Evolutionary conservation across 2,329 filamentous ascomycete species (phyloP).

Genomic region (Fusarium dlaminii): DNA sequence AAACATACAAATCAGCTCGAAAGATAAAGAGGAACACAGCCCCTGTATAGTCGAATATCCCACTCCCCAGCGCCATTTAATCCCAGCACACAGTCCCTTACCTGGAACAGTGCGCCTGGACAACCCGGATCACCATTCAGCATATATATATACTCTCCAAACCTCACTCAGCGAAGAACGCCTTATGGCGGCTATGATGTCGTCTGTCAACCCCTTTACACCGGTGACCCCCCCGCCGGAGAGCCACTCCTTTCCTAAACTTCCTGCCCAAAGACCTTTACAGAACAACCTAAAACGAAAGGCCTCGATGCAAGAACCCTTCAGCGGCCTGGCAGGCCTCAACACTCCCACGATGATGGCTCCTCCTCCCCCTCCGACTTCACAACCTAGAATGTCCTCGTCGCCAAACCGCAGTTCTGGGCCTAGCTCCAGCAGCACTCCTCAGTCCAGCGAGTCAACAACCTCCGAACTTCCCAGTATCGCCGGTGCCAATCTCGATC

Average conservation of each 20-base stretch:
- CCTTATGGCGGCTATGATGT: conserved; percentile 46
- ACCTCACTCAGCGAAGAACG: conserved; percentile 25
- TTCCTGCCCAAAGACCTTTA: conserved; percentile 41
- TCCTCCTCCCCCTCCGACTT: conserved; percentile 38
- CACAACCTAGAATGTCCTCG: conserved; percentile 37
- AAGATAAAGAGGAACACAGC: conserved; percentile 26
- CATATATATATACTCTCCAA: conserved; percentile 30
- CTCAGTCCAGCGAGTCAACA: conserved; percentile 32
- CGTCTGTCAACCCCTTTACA: conserved; percentile 44
- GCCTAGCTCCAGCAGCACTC: conserved; percentile 24
- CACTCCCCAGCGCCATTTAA: conserved; percentile 8
- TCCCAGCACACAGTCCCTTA: conserved; percentile 22
- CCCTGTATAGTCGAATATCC: conserved; percentile 21
- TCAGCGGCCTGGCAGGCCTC: conserved; percentile 28
- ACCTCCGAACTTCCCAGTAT: conserved; percentile 36
- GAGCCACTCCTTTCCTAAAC: conserved; percentile 45
- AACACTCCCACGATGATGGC: conserved; percentile 34
- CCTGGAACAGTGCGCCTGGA: conserved; percentile 21
- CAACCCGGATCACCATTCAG: conserved; percentile 2
- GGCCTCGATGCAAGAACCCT: conserved; percentile 40
- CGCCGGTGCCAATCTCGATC: conserved; percentile 48
- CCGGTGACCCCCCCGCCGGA: conserved; percentile 45
- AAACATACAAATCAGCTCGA: conserved; percentile 6
- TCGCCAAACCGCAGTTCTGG: conserved; percentile 33
- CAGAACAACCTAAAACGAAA: conserved; percentile 43